Conservation (phyloP, 768 basidiomycete genomes). For the Boletus tomentosulus region DNA sequence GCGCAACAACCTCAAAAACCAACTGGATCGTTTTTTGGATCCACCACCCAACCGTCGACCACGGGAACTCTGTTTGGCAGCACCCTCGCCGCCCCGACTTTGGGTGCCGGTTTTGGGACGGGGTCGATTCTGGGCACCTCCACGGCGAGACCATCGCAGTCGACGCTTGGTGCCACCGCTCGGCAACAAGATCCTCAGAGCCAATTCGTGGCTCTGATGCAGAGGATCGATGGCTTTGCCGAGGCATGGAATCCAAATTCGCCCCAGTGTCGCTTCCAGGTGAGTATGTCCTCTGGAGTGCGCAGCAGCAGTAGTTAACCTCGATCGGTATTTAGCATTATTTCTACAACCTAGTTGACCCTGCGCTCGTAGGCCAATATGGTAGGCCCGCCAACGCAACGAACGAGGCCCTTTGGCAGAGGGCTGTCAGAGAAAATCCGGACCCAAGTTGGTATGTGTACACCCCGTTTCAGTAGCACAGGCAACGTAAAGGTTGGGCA, state of each 20-base stretch:
- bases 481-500: neutral
- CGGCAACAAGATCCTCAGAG: conserved; percentile 57
- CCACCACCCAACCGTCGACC: conserved; percentile 20
- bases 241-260: conserved; percentile 70
- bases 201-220: conserved; percentile 50
- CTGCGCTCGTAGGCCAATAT: conserved; percentile 58
- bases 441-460: conserved; percentile 63
- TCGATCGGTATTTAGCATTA: conserved; percentile 47
- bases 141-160: conserved; percentile 32
- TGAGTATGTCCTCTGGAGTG: conserved; percentile 22
- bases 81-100: conserved; percentile 29
- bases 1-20: conserved; percentile 21
- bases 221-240: conserved; percentile 60
- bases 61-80: conserved; percentile 37
- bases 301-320: neutral
- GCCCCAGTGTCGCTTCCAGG: conserved; percentile 77
- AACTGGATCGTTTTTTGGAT: conserved; percentile 29
- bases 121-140: conserved; percentile 29
- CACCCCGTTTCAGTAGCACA: neutral
- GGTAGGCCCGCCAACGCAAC: conserved; percentile 68
- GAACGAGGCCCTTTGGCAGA: conserved; percentile 73
- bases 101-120: conserved; percentile 25
- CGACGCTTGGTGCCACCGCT: conserved; percentile 34
- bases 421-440: conserved; percentile 76
- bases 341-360: conserved; percentile 83